phyloP scores from a whole-genome alignment of 192 early-diverging fungal species.

The Umbelopsis sp. region DNA sequence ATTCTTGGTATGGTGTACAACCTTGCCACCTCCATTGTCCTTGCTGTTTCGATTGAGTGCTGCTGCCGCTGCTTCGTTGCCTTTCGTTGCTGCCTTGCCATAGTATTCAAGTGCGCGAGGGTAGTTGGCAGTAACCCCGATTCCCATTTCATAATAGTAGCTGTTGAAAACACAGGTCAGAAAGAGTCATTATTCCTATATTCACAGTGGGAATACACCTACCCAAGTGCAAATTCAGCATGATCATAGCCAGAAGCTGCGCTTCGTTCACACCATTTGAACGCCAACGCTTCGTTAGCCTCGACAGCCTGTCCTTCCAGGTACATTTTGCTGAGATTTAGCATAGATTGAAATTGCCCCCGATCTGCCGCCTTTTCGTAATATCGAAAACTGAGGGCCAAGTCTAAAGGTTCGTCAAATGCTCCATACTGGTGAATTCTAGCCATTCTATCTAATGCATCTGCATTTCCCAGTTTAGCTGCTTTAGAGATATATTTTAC shows the following conservation, averaged over 20 bases:
- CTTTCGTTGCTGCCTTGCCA: conserved; percentile 38
- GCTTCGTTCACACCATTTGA: conserved; percentile 80
- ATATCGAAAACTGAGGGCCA: conserved; percentile 68
- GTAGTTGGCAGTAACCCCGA: conserved; percentile 29
- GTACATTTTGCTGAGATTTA: conserved; percentile 87
- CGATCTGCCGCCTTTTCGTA: conserved; percentile 82
- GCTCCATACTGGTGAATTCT: conserved; percentile 79
- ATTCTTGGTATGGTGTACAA: not conserved
- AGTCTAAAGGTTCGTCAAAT: conserved; percentile 67
- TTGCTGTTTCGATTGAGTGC: conserved; percentile 25
- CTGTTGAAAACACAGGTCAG: conserved; percentile 6
- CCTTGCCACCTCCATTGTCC: not conserved
- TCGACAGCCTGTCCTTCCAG: conserved; percentile 73
- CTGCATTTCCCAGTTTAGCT: conserved; percentile 69
- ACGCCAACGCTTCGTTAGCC: conserved; percentile 71
- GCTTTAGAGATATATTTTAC: conserved; percentile 74
- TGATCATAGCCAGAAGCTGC: conserved; percentile 75
- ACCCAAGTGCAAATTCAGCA: conserved; percentile 91
- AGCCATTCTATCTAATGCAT: conserved; percentile 80
- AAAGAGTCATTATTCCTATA: no score
- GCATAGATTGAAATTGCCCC: conserved; percentile 79
- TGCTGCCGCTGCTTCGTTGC: conserved; percentile 29
- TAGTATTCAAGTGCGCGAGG: conserved; percentile 34
- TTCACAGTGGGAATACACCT: conserved; percentile 28
- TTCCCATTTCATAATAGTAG: conserved; percentile 39